These are phyloP conservation scores for Pseudocercospora eumusae DNA, from an alignment of 2,329 filamentous ascomycete genomes.

Conservation along the genomic window DNA sequence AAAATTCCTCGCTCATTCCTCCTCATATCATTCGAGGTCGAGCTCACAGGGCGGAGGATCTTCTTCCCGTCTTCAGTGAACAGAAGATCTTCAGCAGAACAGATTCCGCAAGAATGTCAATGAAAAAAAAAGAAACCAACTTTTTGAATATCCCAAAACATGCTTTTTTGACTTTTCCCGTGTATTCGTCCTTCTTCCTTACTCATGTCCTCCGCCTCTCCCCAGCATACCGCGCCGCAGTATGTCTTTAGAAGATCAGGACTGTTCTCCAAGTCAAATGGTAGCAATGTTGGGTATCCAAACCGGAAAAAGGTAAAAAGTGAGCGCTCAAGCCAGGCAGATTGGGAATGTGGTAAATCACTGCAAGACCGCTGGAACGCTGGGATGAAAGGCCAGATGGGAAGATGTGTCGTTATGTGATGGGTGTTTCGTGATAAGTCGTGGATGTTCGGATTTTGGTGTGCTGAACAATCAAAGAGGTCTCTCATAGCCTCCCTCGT, in stretches of 20 bases:
- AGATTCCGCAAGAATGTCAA: no score
- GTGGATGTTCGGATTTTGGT: background rate
- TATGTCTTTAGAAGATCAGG: background rate
- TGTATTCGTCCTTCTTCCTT: background rate
- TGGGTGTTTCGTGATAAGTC: background rate
- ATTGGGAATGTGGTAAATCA: background rate
- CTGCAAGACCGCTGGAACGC: background rate
- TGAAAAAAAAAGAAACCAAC: background rate
- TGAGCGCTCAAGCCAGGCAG: background rate
- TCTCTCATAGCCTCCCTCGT: constrained; percentile 22
- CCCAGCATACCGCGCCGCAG: background rate
- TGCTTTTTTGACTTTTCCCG: background rate
- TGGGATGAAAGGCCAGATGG: background rate
- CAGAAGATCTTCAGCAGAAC: no score
- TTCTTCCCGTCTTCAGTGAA: background rate
- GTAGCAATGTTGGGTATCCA: constrained; percentile 17
- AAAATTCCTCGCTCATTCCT: constrained; percentile 1
- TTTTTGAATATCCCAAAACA: constrained; percentile 10
- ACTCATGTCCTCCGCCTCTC: background rate
- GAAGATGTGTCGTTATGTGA: background rate
- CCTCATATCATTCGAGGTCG: background rate
- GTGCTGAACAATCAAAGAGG: background rate
- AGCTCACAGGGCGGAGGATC: constrained; percentile 4
- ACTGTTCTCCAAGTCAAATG: background rate
- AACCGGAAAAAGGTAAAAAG: constrained; percentile 9